Conservation (phyloP, 768 basidiomycete genomes). For the Crepidotus variabilis region DNA sequence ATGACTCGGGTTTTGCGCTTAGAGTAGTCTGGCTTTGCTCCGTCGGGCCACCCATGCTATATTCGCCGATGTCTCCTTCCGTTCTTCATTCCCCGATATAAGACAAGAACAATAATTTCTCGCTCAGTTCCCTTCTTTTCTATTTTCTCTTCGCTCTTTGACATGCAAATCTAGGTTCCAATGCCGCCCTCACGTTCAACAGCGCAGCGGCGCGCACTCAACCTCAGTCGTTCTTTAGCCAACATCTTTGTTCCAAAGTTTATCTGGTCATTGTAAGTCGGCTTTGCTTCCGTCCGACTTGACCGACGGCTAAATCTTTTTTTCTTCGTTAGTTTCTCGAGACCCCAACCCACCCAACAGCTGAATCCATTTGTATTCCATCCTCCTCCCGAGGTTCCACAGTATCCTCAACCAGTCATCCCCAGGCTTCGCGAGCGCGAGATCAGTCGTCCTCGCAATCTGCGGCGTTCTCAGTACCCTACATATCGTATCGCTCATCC, state of each 20-base stretch:
- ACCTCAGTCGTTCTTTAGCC: constrained; percentile 48
- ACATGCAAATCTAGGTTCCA: constrained; percentile 12
- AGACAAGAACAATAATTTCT: background rate
- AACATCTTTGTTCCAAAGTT: constrained; percentile 38
- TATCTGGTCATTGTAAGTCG: constrained; percentile 24
- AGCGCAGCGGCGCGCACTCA: constrained; percentile 43
- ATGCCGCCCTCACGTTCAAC: constrained; percentile 38
- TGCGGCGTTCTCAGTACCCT: constrained; percentile 21
- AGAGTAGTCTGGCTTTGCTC: too few relatives aligned
- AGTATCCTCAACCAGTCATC: constrained; percentile 9
- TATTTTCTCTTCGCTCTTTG: constrained; percentile 14
- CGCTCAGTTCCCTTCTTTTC: background rate
- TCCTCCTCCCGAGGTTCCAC: background rate
- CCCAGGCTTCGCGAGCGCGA: constrained; percentile 12
- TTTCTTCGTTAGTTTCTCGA: background rate
- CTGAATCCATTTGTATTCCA: background rate
- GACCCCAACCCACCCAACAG: constrained; percentile 1
- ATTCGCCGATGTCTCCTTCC: constrained; percentile 17
- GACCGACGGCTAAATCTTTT: background rate
- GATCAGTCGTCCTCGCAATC: constrained; percentile 34
- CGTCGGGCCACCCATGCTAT: constrained; percentile 1
- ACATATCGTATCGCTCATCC: constrained; percentile 14
- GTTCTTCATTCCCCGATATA: constrained; percentile 13
- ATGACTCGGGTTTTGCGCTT: background rate
- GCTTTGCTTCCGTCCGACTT: background rate